phyloP scores from a whole-genome alignment of 1,284 basidiomycete species.

The Paramarasmius palmivorus region DNA sequence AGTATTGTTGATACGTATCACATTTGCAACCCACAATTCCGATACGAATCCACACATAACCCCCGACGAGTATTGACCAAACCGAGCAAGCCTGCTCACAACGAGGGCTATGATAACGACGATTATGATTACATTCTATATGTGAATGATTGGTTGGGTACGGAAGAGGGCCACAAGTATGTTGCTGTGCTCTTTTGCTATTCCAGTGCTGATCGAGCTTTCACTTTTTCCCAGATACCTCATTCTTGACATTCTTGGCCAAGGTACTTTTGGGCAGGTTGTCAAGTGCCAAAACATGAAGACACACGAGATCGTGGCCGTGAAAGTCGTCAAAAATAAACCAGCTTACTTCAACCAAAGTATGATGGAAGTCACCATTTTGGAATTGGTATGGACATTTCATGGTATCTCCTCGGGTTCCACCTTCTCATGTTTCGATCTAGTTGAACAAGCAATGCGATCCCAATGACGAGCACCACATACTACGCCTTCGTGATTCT shows the following conservation, averaged over 20 bases:
- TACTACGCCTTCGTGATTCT: slow-evolving; percentile 91
- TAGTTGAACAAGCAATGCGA: slow-evolving; percentile 93
- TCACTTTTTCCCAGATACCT: slow-evolving; percentile 70
- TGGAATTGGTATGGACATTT: slow-evolving; percentile 77
- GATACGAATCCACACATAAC: slow-evolving; percentile 91
- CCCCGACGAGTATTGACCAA: slow-evolving; percentile 94
- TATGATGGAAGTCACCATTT: slow-evolving; percentile 99
- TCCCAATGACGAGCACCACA: slow-evolving; percentile 94
- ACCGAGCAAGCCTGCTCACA: slow-evolving; percentile 90
- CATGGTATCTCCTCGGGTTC: slow-evolving; percentile 28
- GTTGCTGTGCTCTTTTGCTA: slow-evolving; percentile 31
- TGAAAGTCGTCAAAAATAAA: slow-evolving; percentile 99
- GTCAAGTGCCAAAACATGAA: slow-evolving; percentile 99
- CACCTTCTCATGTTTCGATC: slow-evolving; percentile 10
- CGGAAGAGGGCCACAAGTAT: slow-evolving; percentile 89
- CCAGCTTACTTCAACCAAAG: slow-evolving; percentile 99
- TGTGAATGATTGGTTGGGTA: slow-evolving; percentile 93
- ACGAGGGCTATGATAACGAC: slow-evolving; percentile 95
- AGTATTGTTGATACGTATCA: slow-evolving; percentile 87
- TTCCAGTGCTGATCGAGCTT: slow-evolving; percentile 11
- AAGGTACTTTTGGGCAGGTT: slow-evolving; percentile 98
- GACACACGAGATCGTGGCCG: slow-evolving; percentile 97
- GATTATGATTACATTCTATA: slow-evolving; percentile 98
- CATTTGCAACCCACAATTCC: slow-evolving; percentile 90
- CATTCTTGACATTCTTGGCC: slow-evolving; percentile 96